Evolutionary conservation across 2,329 filamentous ascomycete genomes (phyloP).

Genomic region (Bertia moriformis): DNA sequence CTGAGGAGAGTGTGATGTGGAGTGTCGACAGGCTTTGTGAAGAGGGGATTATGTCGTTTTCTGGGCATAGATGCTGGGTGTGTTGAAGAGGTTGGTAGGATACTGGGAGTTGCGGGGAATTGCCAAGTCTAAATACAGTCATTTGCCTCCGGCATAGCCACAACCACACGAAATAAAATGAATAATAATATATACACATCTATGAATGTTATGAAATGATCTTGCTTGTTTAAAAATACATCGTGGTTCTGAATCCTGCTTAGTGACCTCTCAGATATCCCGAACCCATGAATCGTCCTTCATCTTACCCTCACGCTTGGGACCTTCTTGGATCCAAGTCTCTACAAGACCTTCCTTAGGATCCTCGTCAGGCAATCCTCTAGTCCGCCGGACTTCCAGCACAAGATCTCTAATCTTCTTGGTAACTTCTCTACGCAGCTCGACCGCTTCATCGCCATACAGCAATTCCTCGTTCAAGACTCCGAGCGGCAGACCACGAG

Average conservation of each 20-base stretch:
- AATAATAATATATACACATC: too few species aligned
- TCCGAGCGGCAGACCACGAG: neutral
- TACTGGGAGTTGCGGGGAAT: too few species aligned
- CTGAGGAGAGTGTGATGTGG: neutral
- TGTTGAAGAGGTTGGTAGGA: too few species aligned
- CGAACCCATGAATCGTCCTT: constrained; percentile 1
- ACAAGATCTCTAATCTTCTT: constrained; percentile 66
- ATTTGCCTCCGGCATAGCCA: too few species aligned
- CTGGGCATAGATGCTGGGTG: neutral
- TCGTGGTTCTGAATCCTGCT: too few species aligned
- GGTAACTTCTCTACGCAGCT: constrained; percentile 68
- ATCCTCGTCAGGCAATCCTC: constrained; percentile 34
- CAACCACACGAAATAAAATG: too few species aligned
- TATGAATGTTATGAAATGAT: too few species aligned
- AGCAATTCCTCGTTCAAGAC: constrained; percentile 37
- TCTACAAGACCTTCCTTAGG: neutral
- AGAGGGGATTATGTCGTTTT: neutral
- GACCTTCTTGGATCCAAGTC: neutral
- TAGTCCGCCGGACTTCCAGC: constrained; percentile 55
- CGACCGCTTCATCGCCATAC: constrained; percentile 59
- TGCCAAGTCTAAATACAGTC: too few species aligned
- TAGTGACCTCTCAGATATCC: neutral
- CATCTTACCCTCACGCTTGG: neutral
- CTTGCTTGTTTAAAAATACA: too few species aligned
- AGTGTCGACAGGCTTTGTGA: neutral